Evolutionary conservation across 148 eudicot species (phyloP), one percentile per base, ranked within the genome.

Genomic region (Simmondsia chinensis): DNA sequence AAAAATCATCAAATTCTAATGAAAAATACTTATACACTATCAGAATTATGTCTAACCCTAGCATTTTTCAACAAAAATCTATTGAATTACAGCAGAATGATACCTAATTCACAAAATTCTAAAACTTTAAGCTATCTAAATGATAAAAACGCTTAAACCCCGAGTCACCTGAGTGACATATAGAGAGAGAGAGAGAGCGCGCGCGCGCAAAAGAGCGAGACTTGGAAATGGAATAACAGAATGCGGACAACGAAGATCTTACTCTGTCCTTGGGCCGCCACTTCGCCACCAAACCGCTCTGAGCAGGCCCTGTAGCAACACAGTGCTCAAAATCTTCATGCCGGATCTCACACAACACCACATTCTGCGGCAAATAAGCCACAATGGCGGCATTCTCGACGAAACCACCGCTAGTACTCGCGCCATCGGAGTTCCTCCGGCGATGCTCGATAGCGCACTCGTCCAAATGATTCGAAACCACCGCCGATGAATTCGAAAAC

Each of bases 251-350:
- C n/a, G 2, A 29, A 48, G 19, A 55, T 51, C 76, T 63, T 72
- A 88, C 97, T 31, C 88, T 65, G 31, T 89, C 93, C 52, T 61
- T 70, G 18, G 85, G 85, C 33, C 85, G 75, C 97, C 97, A 89
- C 53, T 74, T 84, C 2, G 87, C 81, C 26, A 89, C 88, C 52
- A 82, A 62, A 4, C 95, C 95, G 33, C 69, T 70, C 23, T 81
- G 93, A 35, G 85, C 62, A 19, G 88, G 95, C 12, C 85, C 93
- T 13, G 76, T 52, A 0, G 82, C 78, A 15, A 62, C 37, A 11
- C 64, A 66, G 37, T 57, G 80, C 73, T 89, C 95, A 7, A 85
- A 91, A 10, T 58, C 75, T 15, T 85, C 77, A 12, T 91, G 97
- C 15, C 97, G 56, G 4, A 85, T 77, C 66, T 91, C 94, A 48